phyloP scores from a whole-genome alignment of 164 flowering plant species.

The Aristolochia fimbriata region DNA sequence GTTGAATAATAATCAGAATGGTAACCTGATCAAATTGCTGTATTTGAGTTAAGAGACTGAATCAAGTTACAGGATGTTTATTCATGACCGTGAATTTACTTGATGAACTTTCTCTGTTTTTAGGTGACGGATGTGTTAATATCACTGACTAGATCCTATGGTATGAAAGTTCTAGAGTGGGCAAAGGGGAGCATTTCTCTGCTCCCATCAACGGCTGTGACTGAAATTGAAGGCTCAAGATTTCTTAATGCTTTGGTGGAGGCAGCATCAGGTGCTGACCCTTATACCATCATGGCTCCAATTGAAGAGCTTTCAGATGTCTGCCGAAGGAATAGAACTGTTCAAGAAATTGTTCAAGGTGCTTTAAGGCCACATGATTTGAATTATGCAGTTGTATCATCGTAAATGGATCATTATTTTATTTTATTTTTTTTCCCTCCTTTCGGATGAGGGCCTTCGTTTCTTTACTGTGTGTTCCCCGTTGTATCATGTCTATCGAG shows the following conservation, averaged over 20 bases:
- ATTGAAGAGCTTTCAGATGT: slow-evolving; percentile 86
- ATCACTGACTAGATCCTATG: slow-evolving; percentile 60
- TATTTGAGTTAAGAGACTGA: slow-evolving; percentile 1
- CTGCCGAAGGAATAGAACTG: slow-evolving; percentile 81
- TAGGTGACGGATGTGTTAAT: slow-evolving; percentile 73
- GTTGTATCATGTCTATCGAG: no score
- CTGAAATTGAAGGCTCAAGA: slow-evolving; percentile 62
- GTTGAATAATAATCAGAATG: no score
- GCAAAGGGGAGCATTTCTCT: slow-evolving; percentile 51
- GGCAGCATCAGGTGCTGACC: slow-evolving; percentile 57
- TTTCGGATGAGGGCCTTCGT: no score
- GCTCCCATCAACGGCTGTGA: slow-evolving; percentile 70
- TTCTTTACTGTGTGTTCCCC: no score
- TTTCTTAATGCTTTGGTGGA: slow-evolving; percentile 72
- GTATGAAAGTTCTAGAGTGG: slow-evolving; percentile 67
- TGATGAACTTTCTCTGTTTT: neutral
- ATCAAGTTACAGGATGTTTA: neutral
- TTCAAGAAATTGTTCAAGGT: slow-evolving; percentile 91
- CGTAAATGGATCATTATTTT: neutral
- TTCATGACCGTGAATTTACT: neutral
- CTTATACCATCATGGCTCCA: slow-evolving; percentile 34
- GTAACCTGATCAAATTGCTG: neutral
- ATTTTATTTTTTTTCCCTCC: no score
- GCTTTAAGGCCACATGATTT: slow-evolving; percentile 83
- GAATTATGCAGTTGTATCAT: slow-evolving; percentile 39